Evolutionary conservation across 2,329 filamentous ascomycete genomes (phyloP).

Genomic region (Graphilbum sp.): DNA sequence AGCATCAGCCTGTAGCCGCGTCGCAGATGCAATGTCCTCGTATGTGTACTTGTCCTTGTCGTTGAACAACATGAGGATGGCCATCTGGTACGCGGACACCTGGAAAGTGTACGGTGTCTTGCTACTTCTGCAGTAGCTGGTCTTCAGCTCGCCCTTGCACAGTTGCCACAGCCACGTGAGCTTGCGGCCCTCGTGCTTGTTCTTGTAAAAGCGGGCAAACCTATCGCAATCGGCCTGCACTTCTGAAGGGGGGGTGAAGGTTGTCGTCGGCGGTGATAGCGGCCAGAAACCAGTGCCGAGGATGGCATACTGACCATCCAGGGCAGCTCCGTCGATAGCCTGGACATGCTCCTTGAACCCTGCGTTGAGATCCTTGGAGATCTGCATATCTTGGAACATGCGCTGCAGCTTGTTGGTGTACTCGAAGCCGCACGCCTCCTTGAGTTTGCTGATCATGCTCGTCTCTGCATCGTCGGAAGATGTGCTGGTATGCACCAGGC

Average conservation of each 20-base stretch:
- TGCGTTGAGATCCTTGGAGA: conserved; percentile 89
- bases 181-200: conserved; percentile 93
- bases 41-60: conserved; percentile 74
- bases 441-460: conserved; percentile 98
- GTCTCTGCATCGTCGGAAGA: conserved; percentile 96
- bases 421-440: conserved; percentile 96
- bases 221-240: conserved; percentile 79
- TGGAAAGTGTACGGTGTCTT: conserved; percentile 95
- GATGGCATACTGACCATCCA: conserved; percentile 83
- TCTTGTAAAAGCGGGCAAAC: conserved; percentile 81
- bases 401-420: conserved; percentile 99
- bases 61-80: conserved; percentile 86
- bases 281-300: conserved; percentile 97
- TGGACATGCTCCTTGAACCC: conserved; percentile 67
- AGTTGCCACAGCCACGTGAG: conserved; percentile 97
- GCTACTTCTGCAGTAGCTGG: conserved; percentile 74
- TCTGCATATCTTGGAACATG: conserved; percentile 99
- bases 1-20: conserved; percentile 62
- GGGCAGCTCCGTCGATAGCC: conserved; percentile 49
- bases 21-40: conserved; percentile 71
- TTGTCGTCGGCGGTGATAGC: conserved; percentile 67
- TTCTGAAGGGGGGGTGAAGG: conserved; percentile 73
- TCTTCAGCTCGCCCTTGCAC: conserved; percentile 92
- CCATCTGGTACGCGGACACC: conserved; percentile 97
- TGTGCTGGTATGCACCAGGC: conserved; percentile 85